These are phyloP conservation scores for Tarenaya hassleriana DNA, from an alignment of 345 rosid genomes.

Conservation along the genomic window DNA sequence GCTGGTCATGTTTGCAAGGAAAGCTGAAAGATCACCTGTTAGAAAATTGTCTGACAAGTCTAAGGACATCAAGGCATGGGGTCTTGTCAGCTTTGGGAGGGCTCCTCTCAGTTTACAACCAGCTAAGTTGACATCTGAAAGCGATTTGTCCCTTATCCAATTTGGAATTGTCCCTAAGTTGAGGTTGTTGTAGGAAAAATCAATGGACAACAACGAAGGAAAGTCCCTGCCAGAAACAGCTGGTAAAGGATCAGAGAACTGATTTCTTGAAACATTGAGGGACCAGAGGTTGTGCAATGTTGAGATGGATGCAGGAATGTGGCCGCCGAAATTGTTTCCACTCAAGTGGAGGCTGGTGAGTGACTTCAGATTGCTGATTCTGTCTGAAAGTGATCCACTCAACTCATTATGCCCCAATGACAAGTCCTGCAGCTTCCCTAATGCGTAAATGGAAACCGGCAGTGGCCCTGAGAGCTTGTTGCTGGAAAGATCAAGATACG, in stretches of 20 bases:
- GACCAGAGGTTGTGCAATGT: conserved; percentile 69
- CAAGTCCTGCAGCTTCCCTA: conserved; percentile 48
- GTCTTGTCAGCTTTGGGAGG: conserved; percentile 57
- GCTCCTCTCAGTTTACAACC: conserved; percentile 69
- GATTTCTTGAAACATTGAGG: conserved; percentile 80
- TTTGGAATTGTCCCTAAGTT: conserved; percentile 58
- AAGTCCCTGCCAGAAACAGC: conserved; percentile 38
- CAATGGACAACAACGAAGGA: conserved; percentile 67
- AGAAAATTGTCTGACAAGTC: conserved; percentile 73
- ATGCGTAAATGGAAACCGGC: conserved; percentile 52
- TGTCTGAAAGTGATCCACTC: conserved; percentile 57
- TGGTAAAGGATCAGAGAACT: conserved; percentile 62
- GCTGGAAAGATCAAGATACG: conserved; percentile 54
- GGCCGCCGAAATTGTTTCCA: conserved; percentile 58
- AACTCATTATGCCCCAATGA: conserved; percentile 60
- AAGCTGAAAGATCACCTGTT: conserved; percentile 49
- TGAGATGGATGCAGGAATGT: conserved; percentile 58
- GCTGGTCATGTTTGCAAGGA: conserved; percentile 49
- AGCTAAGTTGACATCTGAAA: conserved; percentile 66
- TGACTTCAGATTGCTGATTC: conserved; percentile 54
- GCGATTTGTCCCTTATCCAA: conserved; percentile 58
- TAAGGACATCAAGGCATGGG: conserved; percentile 50
- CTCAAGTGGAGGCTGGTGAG: conserved; percentile 61
- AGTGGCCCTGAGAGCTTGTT: conserved; percentile 57
- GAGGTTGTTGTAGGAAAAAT: conserved; percentile 78